Base-by-base conservation (phyloP, 1,139 yeast genomes). In the Hyphopichia pseudoburtonii region DNA sequence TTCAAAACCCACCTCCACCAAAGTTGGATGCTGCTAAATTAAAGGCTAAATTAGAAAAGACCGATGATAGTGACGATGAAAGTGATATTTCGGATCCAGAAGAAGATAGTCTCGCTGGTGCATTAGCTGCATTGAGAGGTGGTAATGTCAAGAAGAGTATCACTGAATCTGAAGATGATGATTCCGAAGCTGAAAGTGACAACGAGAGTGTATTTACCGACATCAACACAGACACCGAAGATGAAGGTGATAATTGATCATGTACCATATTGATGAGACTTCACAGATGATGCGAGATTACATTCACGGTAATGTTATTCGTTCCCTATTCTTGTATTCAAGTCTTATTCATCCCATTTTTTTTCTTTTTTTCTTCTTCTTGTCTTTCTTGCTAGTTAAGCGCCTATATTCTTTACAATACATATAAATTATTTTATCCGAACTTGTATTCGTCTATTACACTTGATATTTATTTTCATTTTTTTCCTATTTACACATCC, bases 91-190 rank as follows among this genome's bases (percentile, higher is more conserved):
- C 84, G 26, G 82, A 76, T 42, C 82, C 84, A 4, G 81, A 76
- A 41, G 86, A 78, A 53, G 86, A 80, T 51, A 66, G 82, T 6
- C 57, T 80, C 42, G 85, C 84, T 12, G 85, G 84, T 28, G 84
- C 85, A 2, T 62, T 80, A 59, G 83, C 86, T 17, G 74, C 77
- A 23, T 57, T 80, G 55, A 73, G 79, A 48, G 85, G 85, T 28
- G 75, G 70, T 30, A 57, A 64, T 11, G 78, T 72, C 11, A 68
- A 65, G 43, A 65, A 56, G 51, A 47, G 47, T 7, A 50, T 55
- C 9, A 68, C 60, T 12, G 67, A 57, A n/a, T 74, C 66, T 5
- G 67, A 58, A 18, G 27, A 21, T 10, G 23, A 21, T 21, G 67
- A 60, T 2, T 74, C 64, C n/a, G 63, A 53, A 24, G 64, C 54